Base-by-base conservation (phyloP, 768 basidiomycete species). In the Crassisporium funariophilum region DNA sequence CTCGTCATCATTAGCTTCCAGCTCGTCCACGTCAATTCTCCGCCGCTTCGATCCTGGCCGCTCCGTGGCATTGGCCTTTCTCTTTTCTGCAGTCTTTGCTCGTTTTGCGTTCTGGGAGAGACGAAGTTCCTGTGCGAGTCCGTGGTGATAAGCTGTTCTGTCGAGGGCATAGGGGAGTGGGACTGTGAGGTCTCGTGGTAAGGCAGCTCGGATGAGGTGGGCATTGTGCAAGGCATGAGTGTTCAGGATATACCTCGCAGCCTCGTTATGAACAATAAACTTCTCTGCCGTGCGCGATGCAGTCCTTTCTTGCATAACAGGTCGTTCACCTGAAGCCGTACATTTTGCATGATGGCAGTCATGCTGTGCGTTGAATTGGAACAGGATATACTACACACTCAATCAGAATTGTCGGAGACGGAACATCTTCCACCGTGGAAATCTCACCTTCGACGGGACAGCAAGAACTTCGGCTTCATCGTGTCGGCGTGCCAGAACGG, bases 331-430 rank as follows among this genome's bases (percentile, higher is more conserved):
- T 13, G 41, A 42, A 12, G 47, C 41, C 5, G 23, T 36, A 24
- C 47, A 49, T 11, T 37, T 25, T 17, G 47, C 47, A 21, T 41
- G 39, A 12, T 35, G 24, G 23, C 48, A 50, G 19, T 50, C 48
- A 40, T 50, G 49, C 24, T 51, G 49, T 13, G 33, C 38, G 25
- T 51, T 51, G 33, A 20, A 49, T 21, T 49, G 21, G 35, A 53
- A 53, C 7, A 53, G 25, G 33, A 53, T 27, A n/a, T 35, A 29
- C 7, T 29, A 29, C 13, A 13, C 13, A 7, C 8, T 29, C 13
- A 29, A 13, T 29, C 13, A 29, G 27, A 29, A 7, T 13, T 7
- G 27, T 7, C 27, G 27, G 12, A 11, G 40, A 23, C 21, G n/a
- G 13, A 16, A 5, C 8, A 21, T 29, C 6, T 35, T 15, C 21